A percentile compares a stretch with the other conserved stretches of the same genome.
These are phyloP conservation scores for Agrocybe pediades DNA, from an alignment of 768 basidiomycete species.

Conservation along the genomic window DNA sequence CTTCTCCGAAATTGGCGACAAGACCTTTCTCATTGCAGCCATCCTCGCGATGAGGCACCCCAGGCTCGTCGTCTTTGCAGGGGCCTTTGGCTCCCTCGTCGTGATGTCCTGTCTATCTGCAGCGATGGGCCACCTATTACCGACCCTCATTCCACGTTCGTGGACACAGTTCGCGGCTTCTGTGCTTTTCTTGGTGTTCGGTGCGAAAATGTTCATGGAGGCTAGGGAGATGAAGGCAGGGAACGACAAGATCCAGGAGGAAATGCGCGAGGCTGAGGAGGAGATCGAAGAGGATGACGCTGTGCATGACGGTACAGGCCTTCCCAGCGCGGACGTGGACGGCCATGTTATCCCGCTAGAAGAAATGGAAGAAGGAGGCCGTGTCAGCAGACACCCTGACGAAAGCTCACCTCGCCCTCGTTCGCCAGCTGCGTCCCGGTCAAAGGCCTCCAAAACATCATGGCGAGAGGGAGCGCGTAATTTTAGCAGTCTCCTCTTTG, in stretches of 20 bases:
- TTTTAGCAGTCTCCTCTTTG: slow-evolving; percentile 79
- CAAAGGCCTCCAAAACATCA: slow-evolving; percentile 18
- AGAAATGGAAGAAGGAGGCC: slow-evolving; percentile 72
- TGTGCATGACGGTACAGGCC: slow-evolving; percentile 43
- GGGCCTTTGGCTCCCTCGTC: slow-evolving; percentile 85
- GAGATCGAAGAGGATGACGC: slow-evolving; percentile 87
- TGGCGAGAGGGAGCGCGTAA: slow-evolving; percentile 72
- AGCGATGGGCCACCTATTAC: slow-evolving; percentile 88
- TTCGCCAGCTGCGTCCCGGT: slow-evolving; percentile 9
- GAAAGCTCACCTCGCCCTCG: background rate
- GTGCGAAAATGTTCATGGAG: slow-evolving; percentile 86
- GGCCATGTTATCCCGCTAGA: slow-evolving; percentile 60
- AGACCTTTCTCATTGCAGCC: slow-evolving; percentile 86
- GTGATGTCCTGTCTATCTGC: slow-evolving; percentile 95
- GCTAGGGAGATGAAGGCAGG: slow-evolving; percentile 78
- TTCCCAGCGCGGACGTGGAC: slow-evolving; percentile 25
- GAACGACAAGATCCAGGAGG: slow-evolving; percentile 84
- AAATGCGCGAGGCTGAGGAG: slow-evolving; percentile 95
- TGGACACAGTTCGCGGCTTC: slow-evolving; percentile 78
- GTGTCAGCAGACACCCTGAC: slow-evolving; percentile 11
- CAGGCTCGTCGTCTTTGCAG: slow-evolving; percentile 80
- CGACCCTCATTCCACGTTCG: slow-evolving; percentile 72
- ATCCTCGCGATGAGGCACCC: slow-evolving; percentile 93
- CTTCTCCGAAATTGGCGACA: slow-evolving; percentile 93
- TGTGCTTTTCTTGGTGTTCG: slow-evolving; percentile 87